Base-by-base conservation (phyloP, 2,329 filamentous ascomycete species). In the Geosmithia putterillii region DNA sequence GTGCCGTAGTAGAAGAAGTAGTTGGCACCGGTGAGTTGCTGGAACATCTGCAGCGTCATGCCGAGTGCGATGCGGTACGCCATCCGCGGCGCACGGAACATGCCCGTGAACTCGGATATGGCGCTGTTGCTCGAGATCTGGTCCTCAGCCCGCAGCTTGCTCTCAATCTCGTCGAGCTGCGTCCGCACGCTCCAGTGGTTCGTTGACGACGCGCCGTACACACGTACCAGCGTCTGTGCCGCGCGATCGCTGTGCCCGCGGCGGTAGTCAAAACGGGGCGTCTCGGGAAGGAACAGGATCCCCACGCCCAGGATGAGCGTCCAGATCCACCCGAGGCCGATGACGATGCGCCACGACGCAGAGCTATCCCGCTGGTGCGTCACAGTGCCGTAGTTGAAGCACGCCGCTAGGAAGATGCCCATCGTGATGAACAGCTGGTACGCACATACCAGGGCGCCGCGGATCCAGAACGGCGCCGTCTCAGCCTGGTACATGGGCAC, bases 401-500 rank as follows among this genome's bases (percentile, higher is more conserved):
- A 69, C 4, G 74, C 70, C 10, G 73, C 70, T 3, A 70, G 60
- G 59, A 73, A 78, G 51, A 85, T 84, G 21, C 82, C 82, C 39
- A 83, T 61, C 0, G 80, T 85, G 58, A 86, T 83, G 61, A 84
- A 80, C 3, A 86, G 67, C 62, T 86, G 82, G 58, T 85, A 86
- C 12, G 71, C 72, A 40, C 72, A 72, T 41, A 86, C 75, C 48
- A 85, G 69, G 4, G 75, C 69, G 44, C 79, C 81, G 49, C 82
- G 71, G 41, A 86, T 75, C 57, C 76, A 77, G 14, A 76, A 70
- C 0, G 82, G 82, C 0, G 77, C 75, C 6, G 73, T 81, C 59
- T 86, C 82, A n/a, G 74, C 74, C 52, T 84, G 79, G 55, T 83
- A 86, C 76, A 86, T 80, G n/a, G 79, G 79, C 0, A 81, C 78